Evolutionary conservation across 768 basidiomycete genomes (phyloP), one percentile per base, ranked within the genome.

Genomic region (Serpula lacrymans): DNA sequence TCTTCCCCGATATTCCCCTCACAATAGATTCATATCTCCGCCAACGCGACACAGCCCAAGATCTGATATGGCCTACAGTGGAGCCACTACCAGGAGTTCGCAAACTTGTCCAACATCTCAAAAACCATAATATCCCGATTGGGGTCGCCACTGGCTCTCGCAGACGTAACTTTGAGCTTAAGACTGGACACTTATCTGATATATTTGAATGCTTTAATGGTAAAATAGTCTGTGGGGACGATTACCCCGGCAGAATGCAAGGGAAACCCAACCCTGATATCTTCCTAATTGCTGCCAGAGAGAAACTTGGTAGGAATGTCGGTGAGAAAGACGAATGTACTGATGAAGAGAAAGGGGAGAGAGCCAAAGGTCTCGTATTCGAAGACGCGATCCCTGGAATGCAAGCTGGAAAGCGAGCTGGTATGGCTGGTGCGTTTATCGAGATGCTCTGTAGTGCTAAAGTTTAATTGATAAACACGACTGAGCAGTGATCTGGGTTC

Each of bases 261-360:
- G 82, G 84, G n/a, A 94, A 94, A 60, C 90, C 90, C 0, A 68
- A 71, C 21, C 88, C 90, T 13, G 89, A 90, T 54, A 80, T 90
- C 25, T 94, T 91, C 57, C 65, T 93, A 25, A 69, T 70, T 6
- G 83, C 88, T 9, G 90, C 90, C 20, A 69, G 72, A 37, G 69
- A 71, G 45, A 63, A 78, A 39, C 60, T 88, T 31, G 71, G 72
- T 9, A 68, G 67, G 24, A 58, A 74, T 14, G 82, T 88, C 0
- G 84, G 85, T 3, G 68, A 42, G 58, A 68, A 11, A 63, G 55
- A 43, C 1, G 49, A 54, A 14, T 46, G 53, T 11, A 60, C 55
- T 4, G 60, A 66, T 14, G 59, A 51, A 28, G 64, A 79, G 50
- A 50, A 50, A 25, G 55, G 48, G 24, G 81, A 81, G 57, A 69